Base-by-base conservation (phyloP, 1,139 yeast genomes). In the Nadsonia starkeyi-henricii region DNA sequence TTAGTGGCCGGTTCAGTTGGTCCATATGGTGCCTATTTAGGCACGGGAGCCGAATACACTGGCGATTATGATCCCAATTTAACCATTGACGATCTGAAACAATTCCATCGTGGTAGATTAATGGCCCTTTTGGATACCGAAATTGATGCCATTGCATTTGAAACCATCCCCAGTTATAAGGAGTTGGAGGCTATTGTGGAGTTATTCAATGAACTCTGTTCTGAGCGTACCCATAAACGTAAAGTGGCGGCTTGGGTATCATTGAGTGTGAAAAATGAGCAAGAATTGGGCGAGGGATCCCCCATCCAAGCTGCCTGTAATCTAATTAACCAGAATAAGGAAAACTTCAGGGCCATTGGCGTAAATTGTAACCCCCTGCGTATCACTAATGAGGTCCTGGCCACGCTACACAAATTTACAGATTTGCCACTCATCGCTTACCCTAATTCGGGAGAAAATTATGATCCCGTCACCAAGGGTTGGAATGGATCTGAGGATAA, bases 21-120 rank as follows among this genome's bases (percentile, higher is more conserved):
- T 0, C 86, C 91, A 0, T 82, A 76, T 58, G 89, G 88, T 1
- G 81, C 85, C 0, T 77, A 62, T 53, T 60, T 80, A 42, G 77
- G 80, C 23, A 72, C 78, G 54, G 88, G 88, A 0, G 70, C 79
- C 1, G 91, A 82, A 57, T 82, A 79, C 57, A 77, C 80, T 2
- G 89, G 89, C 0, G 67, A 73, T 37, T 82, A 82, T 57, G 65
- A 23, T 23, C 9, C 5, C 9, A 23, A 5, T 23, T 23, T 63
- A 0, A 51, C 63, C 1, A 57, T 57, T 23, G 60, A 58, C 1
- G 63, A 63, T 9, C 58, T 81, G 48, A 57, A 55, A 3, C 59
- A 61, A 2, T 79, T 76, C 59, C 86, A 82, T 58, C 47, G 55
- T 17, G 74, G 73, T 8, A 64, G 81, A 53, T 63, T 77, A 15